Evolutionary conservation across 306 rosid genomes (phyloP).

Genomic region (Fragaria ananassa): DNA sequence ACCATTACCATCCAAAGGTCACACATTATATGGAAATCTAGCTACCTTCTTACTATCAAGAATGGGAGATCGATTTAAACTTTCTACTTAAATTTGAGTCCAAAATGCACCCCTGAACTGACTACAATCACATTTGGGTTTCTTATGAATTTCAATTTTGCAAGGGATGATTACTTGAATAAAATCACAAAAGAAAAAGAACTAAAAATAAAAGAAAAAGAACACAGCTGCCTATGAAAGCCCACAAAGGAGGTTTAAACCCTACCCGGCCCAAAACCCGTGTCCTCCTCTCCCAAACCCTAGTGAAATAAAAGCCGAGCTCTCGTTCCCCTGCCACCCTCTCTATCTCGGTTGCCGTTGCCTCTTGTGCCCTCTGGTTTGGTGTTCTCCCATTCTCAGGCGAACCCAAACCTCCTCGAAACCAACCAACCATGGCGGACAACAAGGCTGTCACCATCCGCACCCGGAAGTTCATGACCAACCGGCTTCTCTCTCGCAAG

Average conservation of each 20-base stretch:
- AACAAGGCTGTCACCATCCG: slow-evolving; percentile 86
- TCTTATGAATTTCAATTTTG: too few species aligned
- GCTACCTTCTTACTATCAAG: too few species aligned
- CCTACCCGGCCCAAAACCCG: slow-evolving; percentile 10
- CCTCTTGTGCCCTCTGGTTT: slow-evolving; percentile 2
- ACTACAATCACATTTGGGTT: too few species aligned
- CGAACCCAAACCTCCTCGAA: slow-evolving; percentile 2
- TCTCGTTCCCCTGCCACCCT: not conserved
- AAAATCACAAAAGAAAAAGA: not conserved
- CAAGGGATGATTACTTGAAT: too few species aligned
- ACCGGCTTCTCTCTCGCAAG: slow-evolving; percentile 84
- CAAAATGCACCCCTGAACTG: too few species aligned
- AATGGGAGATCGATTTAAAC: too few species aligned
- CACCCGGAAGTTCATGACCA: slow-evolving; percentile 89
- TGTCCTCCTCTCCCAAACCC: slow-evolving; percentile 31
- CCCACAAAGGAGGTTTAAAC: not conserved
- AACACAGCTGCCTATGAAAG: not conserved
- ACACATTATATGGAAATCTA: too few species aligned
- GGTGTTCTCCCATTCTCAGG: slow-evolving; percentile 1
- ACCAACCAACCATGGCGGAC: slow-evolving; percentile 63
- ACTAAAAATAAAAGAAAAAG: not conserved
- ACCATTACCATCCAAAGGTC: too few species aligned
- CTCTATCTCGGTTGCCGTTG: slow-evolving; percentile 12
- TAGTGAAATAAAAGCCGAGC: slow-evolving; percentile 23
- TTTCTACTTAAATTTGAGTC: too few species aligned